These are phyloP conservation scores for Cladophialophora carrionii DNA, from an alignment of 2,329 filamentous ascomycete genomes.

Conservation along the genomic window DNA sequence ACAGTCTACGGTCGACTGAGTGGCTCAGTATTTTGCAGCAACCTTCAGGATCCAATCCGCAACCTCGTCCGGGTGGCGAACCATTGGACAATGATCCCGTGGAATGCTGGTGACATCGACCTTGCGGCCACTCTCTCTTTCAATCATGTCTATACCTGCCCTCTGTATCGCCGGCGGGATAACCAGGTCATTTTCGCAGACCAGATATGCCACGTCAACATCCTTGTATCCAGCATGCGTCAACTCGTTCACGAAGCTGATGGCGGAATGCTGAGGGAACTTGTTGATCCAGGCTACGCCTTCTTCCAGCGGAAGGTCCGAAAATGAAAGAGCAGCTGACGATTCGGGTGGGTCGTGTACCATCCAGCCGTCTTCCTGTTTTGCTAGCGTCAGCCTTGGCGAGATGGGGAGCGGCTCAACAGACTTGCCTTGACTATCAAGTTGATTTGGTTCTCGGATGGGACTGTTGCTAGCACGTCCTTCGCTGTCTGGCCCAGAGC, in stretches of 20 bases:
- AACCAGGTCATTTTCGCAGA: slow-evolving; percentile 42
- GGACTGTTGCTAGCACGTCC: slow-evolving; percentile 17
- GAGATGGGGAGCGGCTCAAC: background rate
- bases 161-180: slow-evolving; percentile 41
- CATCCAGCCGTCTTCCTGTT: slow-evolving; percentile 34
- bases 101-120: slow-evolving; percentile 43
- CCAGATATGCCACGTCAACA: slow-evolving; percentile 44
- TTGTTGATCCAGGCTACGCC: slow-evolving; percentile 32
- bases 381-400: background rate
- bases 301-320: slow-evolving; percentile 25
- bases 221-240: slow-evolving; percentile 44
- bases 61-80: slow-evolving; percentile 37
- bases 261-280: slow-evolving; percentile 39
- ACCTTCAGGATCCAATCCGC: slow-evolving; percentile 30
- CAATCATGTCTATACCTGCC: slow-evolving; percentile 41
- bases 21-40: slow-evolving; percentile 11
- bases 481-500: slow-evolving; percentile 36
- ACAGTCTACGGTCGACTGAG: background rate
- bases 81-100: slow-evolving; percentile 41
- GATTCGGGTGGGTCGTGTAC: slow-evolving; percentile 13
- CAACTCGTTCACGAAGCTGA: slow-evolving; percentile 41
- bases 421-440: slow-evolving; percentile 25
- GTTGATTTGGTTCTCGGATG: slow-evolving; percentile 15
- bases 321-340: slow-evolving; percentile 14
- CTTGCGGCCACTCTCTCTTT: slow-evolving; percentile 41